These are phyloP conservation scores for Naematelia encephala DNA, from an alignment of 768 basidiomycete species.

Conservation along the genomic window DNA sequence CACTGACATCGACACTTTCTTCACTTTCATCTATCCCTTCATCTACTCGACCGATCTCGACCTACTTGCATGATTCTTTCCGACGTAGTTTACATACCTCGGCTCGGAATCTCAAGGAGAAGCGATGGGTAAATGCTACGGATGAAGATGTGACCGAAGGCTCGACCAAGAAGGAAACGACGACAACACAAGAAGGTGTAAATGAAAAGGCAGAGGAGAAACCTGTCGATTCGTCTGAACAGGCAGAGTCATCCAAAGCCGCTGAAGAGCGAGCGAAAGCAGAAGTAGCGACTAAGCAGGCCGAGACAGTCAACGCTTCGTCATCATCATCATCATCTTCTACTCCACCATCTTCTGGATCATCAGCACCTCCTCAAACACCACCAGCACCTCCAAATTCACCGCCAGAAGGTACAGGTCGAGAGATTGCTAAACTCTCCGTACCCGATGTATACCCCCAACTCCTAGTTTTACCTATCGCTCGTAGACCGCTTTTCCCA, in stretches of 20 bases:
- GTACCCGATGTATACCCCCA: constrained; percentile 90
- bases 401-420: constrained; percentile 19
- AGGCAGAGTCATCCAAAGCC: constrained; percentile 26
- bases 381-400: constrained; percentile 9
- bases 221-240: constrained; percentile 1
- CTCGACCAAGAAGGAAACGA: neutral
- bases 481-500: constrained; percentile 89
- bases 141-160: constrained; percentile 11
- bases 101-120: constrained; percentile 22
- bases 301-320: constrained; percentile 3
- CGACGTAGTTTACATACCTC: constrained; percentile 23
- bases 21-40: constrained; percentile 14
- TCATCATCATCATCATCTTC: constrained; percentile 19
- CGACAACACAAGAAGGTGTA: constrained; percentile 5
- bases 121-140: constrained; percentile 37
- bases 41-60: neutral
- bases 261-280: constrained; percentile 18
- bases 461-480: constrained; percentile 90
- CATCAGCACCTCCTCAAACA: constrained; percentile 8
- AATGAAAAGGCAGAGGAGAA: constrained; percentile 10
- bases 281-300: constrained; percentile 1
- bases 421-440: constrained; percentile 63
- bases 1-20: constrained; percentile 8
- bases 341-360: constrained; percentile 6
- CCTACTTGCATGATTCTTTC: constrained; percentile 1